A percentile compares a stretch with the other conserved stretches of the same genome.
Evolutionary conservation across 768 basidiomycete species (phyloP).

Genomic region (Mycena kentingensis): DNA sequence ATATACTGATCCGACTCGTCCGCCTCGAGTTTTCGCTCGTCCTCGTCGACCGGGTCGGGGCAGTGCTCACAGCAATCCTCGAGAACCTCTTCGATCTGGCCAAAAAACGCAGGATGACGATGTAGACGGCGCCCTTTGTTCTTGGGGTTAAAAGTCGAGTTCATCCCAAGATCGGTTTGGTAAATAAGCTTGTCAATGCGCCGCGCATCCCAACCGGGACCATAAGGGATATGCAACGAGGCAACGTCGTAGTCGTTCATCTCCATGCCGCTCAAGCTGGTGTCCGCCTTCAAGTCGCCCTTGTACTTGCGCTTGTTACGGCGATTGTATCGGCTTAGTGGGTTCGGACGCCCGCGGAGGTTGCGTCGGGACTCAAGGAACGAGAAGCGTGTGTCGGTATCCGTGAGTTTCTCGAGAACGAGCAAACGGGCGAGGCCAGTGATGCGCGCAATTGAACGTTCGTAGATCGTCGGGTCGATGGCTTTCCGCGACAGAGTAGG

Average conservation of each 20-base stretch:
- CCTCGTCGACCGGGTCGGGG: conserved; percentile 55
- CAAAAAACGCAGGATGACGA: conserved; percentile 66
- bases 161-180: conserved; percentile 62
- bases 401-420: conserved; percentile 59
- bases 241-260: conserved; percentile 60
- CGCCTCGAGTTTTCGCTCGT: conserved; percentile 53
- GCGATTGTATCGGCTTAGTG: conserved; percentile 29
- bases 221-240: conserved; percentile 61
- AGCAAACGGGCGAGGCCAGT: conserved; percentile 64
- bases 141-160: conserved; percentile 64
- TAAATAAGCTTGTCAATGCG: conserved; percentile 59
- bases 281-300: conserved; percentile 55
- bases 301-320: conserved; percentile 46
- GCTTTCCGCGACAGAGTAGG: conserved; percentile 51
- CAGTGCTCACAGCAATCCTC: conserved; percentile 69
- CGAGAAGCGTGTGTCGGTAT: conserved; percentile 42
- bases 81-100: conserved; percentile 55
- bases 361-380: conserved; percentile 52
- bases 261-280: conserved; percentile 45
- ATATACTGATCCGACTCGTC: conserved; percentile 57
- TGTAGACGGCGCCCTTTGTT: conserved; percentile 61
- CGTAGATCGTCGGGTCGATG: conserved; percentile 68
- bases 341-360: conserved; percentile 51
- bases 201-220: conserved; percentile 58
- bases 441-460: conserved; percentile 57